phyloP scores from a whole-genome alignment of 441 rosid species.

The Pelargonium exstipulatum region DNA sequence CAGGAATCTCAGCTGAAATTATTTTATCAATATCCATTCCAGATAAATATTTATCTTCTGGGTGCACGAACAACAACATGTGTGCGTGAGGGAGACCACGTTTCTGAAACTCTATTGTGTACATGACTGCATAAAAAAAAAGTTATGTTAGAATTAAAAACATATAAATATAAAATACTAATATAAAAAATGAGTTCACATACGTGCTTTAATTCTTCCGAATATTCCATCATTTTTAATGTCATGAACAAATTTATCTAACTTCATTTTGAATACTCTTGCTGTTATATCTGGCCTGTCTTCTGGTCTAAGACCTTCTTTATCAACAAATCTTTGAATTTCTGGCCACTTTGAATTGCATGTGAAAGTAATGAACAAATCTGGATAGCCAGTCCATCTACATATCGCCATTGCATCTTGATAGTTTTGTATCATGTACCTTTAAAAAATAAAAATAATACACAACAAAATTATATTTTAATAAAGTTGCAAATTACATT shows the following conservation, averaged over 20 bases:
- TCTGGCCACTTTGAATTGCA: constrained; percentile 14
- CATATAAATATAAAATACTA: too few relatives aligned
- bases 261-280: constrained; percentile 14
- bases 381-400: background rate
- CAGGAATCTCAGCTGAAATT: too few relatives aligned
- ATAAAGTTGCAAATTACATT: too few relatives aligned
- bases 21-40: too few relatives aligned
- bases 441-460: background rate
- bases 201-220: too few relatives aligned
- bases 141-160: too few relatives aligned
- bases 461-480: background rate
- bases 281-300: constrained; percentile 9
- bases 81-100: too few relatives aligned
- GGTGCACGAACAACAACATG: too few relatives aligned
- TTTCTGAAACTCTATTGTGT: too few relatives aligned
- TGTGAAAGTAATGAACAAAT: background rate
- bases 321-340: background rate
- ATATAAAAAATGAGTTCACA: too few relatives aligned
- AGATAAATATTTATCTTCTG: too few relatives aligned
- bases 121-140: too few relatives aligned
- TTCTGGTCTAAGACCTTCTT: background rate
- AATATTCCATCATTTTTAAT: background rate
- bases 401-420: constrained; percentile 17
- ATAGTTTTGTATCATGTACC: constrained; percentile 13
- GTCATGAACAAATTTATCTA: background rate